Base-by-base conservation (phyloP, 306 rosid genomes). In the Quercus variabilis region DNA sequence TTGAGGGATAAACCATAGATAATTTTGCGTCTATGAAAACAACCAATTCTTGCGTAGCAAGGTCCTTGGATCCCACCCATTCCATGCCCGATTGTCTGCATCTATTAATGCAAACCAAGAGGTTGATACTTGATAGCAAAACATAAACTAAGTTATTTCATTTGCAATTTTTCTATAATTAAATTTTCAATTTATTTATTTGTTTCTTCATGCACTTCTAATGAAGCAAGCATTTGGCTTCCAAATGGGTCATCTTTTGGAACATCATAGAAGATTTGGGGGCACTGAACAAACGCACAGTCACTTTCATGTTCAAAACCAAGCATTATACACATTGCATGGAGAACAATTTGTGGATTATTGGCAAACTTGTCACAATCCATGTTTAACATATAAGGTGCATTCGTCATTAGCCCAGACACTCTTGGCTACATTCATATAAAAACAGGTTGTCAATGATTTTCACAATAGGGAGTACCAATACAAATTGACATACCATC, bases 311-410 rank as follows among this genome's bases (percentile, higher is more conserved):
- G 63, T 65, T 86, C 54, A n/a, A 93, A 55, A 73, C 83, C 87
- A n/a, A 80, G 54, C 64, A 93, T 64, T 49, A 88, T 64, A 67
- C 94, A 93, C 85, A 93, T 74, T 12, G 92, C 90, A 19, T 90
- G 89, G 14, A 81, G 73, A 58, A 73, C 57, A 33, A 83, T 69
- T 51, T 90, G 82, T 2, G 97, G 90, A 49, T 87, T 81, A 82
- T 85, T 91, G 41, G 26, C 90, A 77, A 75, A 78, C 97, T 91
- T 91, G 85, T 93, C 98, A 35, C 97, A 93, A 30, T 93, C 98
- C 11, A 93, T 83, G 73, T 93, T 91, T 31, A 88, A 20, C 71
- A 89, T 82, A 49, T 59, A 87, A 0, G 96, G 94, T 9, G 93
- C 96, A 74, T 93, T 93, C 13, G 86, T 93, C 82, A 91, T 83